Base-by-base conservation (phyloP, 345 rosid genomes). In the Mangifera indica region DNA sequence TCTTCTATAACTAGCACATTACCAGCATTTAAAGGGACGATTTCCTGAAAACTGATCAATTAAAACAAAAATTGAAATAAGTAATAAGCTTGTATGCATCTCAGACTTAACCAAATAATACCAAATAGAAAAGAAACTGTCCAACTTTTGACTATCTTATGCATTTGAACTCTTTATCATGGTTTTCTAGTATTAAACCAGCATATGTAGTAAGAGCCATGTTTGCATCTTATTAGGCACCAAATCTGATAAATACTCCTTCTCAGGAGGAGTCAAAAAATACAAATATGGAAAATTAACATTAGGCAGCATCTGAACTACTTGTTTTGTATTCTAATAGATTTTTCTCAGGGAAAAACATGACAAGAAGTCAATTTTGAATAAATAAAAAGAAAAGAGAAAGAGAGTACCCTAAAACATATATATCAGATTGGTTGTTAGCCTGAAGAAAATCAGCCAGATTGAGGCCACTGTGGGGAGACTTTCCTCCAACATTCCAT, bases 11-110 rank as follows among this genome's bases (percentile, higher is more conserved):
- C 98, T 11, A 95, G 93, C 32, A 95, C 97, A 67, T 95, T 92
- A 69, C 99, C 99, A 57, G 99, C 99, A 80, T 92, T 95, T 77
- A 95, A 72, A 7, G 99, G 99, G 69, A 95, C 99, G 58, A 91
- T 92, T 87, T 95, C 99, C 85, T 95, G 99, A 85, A 95, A 95
- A 70, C 99, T 95, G 78, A 53, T 25, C 10, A 48, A 63, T 55
- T 34, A 9, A 59, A 20, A 55, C 17, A 34, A 58, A 22, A 20
- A 20, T 51, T 21, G 60, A 10, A 3, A 51, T 46, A 21, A 10
- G 40, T 21, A 49, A 49, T 10, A 51, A 40, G 62, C 54, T 10
- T 60, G 0, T 20, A 18, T 1, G 54, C 37, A 56, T 57, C 24
- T 42, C 25, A 7, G 7, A 40, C 44, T 5, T 6, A 44, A 15